A percentile compares a stretch with the other conserved stretches of the same genome.
Evolutionary conservation across 768 basidiomycete species (phyloP).

Genomic region (Termitomyces sp.): DNA sequence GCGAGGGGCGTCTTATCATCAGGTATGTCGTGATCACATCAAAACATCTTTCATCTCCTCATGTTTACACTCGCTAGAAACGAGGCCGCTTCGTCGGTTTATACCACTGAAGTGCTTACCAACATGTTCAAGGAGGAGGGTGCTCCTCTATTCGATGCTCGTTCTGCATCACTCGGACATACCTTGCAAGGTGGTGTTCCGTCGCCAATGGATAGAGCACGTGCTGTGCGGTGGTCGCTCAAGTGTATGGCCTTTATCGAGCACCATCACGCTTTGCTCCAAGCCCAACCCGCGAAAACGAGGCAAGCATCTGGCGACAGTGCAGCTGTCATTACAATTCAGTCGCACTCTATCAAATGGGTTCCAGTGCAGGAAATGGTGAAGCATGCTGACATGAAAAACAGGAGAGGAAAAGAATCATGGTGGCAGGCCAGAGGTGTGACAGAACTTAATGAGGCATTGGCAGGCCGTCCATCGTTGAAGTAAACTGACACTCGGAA

Average conservation of each 20-base stretch:
- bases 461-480: slow-evolving; percentile 66
- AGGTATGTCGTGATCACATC: slow-evolving; percentile 47
- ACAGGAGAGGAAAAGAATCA: slow-evolving; percentile 70
- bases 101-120: slow-evolving; percentile 88
- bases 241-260: slow-evolving; percentile 96
- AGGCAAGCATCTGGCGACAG: slow-evolving; percentile 58
- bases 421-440: slow-evolving; percentile 68
- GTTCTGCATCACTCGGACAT: slow-evolving; percentile 94
- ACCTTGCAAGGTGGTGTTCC: slow-evolving; percentile 96
- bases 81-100: slow-evolving; percentile 83
- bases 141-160: slow-evolving; percentile 86
- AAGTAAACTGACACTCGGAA: slow-evolving; percentile 25
- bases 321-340: slow-evolving; percentile 90
- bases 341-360: slow-evolving; percentile 77
- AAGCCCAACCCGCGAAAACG: slow-evolving; percentile 45
- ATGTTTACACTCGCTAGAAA: slow-evolving; percentile 45
- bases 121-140: slow-evolving; percentile 97
- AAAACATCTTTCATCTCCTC: background rate
- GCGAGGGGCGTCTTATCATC: slow-evolving; percentile 91
- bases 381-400: slow-evolving; percentile 85
- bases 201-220: slow-evolving; percentile 90
- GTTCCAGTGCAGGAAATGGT: slow-evolving; percentile 84
- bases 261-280: slow-evolving; percentile 60
- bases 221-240: slow-evolving; percentile 84
- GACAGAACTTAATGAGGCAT: slow-evolving; percentile 67